These are phyloP conservation scores for Tetraselmis striata DNA, from an alignment of 139 green algal genomes.

Conservation along the genomic window DNA sequence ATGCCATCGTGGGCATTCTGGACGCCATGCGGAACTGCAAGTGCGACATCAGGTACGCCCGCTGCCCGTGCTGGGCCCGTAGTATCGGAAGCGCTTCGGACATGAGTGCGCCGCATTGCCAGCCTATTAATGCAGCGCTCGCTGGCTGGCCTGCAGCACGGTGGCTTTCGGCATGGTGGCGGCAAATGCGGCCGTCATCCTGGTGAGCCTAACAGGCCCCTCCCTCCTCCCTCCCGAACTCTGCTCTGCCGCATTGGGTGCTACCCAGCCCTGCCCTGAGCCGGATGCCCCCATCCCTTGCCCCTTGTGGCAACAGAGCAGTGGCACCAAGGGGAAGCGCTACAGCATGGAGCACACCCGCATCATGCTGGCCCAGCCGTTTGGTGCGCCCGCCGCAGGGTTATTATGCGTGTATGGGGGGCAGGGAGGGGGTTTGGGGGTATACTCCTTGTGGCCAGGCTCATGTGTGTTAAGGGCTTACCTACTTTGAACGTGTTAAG, in stretches of 20 bases:
- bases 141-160: constrained; percentile 70
- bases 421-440: not conserved
- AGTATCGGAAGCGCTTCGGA: too few relatives aligned
- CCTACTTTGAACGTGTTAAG: too few relatives aligned
- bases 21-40: constrained; percentile 78
- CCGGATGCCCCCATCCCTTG: too few relatives aligned
- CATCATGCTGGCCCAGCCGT: constrained; percentile 93
- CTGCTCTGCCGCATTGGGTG: too few relatives aligned
- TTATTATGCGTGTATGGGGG: constrained; percentile 6
- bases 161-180: constrained; percentile 69
- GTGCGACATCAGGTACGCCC: constrained; percentile 11
- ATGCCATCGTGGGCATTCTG: constrained; percentile 75
- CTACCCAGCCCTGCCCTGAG: too few relatives aligned
- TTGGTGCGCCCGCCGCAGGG: constrained; percentile 34
- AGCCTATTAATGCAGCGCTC: too few relatives aligned
- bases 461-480: too few relatives aligned
- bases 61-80: too few relatives aligned
- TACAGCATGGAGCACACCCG: constrained; percentile 84
- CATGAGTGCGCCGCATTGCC: too few relatives aligned
- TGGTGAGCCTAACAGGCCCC: too few relatives aligned
- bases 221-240: too few relatives aligned
- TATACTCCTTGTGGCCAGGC: too few relatives aligned
- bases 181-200: constrained; percentile 61
- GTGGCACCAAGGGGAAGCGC: constrained; percentile 79
- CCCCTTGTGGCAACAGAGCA: not conserved